phyloP scores from a whole-genome alignment of 2,329 filamentous ascomycete species.

The Davidsoniella eucalypti region DNA sequence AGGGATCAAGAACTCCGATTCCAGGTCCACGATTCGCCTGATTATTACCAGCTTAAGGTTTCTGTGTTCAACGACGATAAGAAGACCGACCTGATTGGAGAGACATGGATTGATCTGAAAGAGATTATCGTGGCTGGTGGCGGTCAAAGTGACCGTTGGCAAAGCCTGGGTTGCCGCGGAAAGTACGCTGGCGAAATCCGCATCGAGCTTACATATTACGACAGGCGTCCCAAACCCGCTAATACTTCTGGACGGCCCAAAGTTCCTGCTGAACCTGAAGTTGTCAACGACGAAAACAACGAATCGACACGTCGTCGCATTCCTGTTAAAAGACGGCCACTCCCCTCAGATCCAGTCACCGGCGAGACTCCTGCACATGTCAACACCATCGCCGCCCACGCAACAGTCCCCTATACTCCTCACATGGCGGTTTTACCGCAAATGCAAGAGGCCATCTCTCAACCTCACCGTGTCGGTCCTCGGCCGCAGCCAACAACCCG shows the following conservation, averaged over 20 bases:
- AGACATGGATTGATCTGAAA: slow-evolving; percentile 74
- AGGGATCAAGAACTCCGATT: slow-evolving; percentile 98
- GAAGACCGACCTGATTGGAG: slow-evolving; percentile 89
- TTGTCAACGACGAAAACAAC: slow-evolving; percentile 14
- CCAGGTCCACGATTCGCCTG: slow-evolving; percentile 84
- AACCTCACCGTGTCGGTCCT: slow-evolving; percentile 10
- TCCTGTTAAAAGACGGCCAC: slow-evolving; percentile 63
- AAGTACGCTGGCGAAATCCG: slow-evolving; percentile 94
- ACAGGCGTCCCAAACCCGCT: slow-evolving; percentile 66
- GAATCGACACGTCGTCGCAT: slow-evolving; percentile 32
- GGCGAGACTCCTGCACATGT: slow-evolving; percentile 27
- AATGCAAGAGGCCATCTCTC: slow-evolving; percentile 11
- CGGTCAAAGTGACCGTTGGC: slow-evolving; percentile 90
- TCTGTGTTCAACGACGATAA: slow-evolving; percentile 98
- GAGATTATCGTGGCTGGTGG: slow-evolving; percentile 70
- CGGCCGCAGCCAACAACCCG: slow-evolving; percentile 13
- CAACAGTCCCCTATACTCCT: not conserved
- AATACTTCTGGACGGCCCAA: slow-evolving; percentile 29
- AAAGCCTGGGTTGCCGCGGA: slow-evolving; percentile 68
- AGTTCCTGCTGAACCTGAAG: slow-evolving; percentile 23
- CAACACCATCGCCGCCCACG: not conserved
- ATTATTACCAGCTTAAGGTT: slow-evolving; percentile 90
- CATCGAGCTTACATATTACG: slow-evolving; percentile 93
- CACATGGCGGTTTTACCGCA: slow-evolving; percentile 12
- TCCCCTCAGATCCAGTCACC: slow-evolving; percentile 62